Evolutionary conservation across 257 asterid species (phyloP), one percentile per base, ranked within the genome.

Genomic region (Nicotiana paniculata): DNA sequence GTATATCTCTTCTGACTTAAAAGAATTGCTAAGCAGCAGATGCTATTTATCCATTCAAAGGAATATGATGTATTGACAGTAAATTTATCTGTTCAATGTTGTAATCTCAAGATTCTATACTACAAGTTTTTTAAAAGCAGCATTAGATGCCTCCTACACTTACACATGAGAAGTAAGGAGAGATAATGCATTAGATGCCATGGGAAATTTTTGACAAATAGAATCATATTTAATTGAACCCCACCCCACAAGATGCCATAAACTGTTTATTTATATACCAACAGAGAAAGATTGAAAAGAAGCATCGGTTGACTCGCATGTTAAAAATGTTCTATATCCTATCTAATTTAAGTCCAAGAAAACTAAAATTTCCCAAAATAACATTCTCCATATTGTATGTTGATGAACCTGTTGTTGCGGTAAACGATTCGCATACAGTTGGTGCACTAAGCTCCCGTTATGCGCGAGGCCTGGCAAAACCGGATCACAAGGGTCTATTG

Each of bases 181-280:
- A 64, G 32, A 75, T 51, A 51, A 48, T 75, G 63, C 80, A 51
- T 51, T 75, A 75, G 63, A 75, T 75, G 80, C 80, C 80, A 48
- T 51, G 28, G 30, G 30, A 35, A 26, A 62, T 39, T 43, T 26
- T 11, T 75, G 63, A 0, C 12, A 51, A 48, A 75, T 61, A 51
- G 64, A 51, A 53, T 75, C 15, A 75, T 51, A 39, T 75, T 75
- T 75, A 75, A 30, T 51, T 75, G 80, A 75, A 75, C 63, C 79
- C 9, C 79, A 74, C 79, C 21, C 48, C 0, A 58, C 46, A 51
- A 75, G 46, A 75, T 75, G 80, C 80, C 64, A 51, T 75, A 61
- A 13, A 75, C 80, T 75, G 37, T 75, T 75, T 75, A 57, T 64
- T 16, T 64, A 26, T 37, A 32, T 74, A 48, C 62, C 11, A 74